A percentile compares a stretch with the other conserved stretches of the same genome.
Conservation (phyloP, 1,284 basidiomycete genomes). For the Tilletia walkeri region DNA sequence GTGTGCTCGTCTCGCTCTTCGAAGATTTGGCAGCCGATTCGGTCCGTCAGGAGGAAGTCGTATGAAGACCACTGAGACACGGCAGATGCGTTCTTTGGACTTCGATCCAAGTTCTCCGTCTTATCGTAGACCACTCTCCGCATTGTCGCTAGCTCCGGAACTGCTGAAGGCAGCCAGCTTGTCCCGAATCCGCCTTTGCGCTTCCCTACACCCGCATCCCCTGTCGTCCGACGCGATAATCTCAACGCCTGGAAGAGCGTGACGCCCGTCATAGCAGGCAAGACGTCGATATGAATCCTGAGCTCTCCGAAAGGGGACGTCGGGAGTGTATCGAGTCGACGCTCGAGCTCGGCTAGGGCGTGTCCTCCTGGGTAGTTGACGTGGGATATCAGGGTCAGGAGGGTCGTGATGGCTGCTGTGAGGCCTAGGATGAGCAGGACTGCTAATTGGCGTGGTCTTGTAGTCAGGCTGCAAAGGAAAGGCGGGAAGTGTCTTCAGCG, state of each 20-base stretch:
- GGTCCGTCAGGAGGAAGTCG: conserved; percentile 4
- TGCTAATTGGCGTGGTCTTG: background rate
- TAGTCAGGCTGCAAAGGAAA: background rate
- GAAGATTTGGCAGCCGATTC: background rate
- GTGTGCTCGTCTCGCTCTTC: background rate
- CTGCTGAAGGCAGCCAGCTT: conserved; percentile 12
- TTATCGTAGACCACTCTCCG: conserved; percentile 42
- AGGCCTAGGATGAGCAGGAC: conserved; percentile 16
- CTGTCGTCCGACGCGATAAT: conserved; percentile 22
- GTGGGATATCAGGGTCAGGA: conserved; percentile 64
- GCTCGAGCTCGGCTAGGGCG: conserved; percentile 69
- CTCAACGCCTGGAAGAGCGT: conserved; percentile 79
- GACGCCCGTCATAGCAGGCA: conserved; percentile 84
- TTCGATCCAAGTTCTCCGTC: conserved; percentile 32
- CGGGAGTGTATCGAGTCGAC: conserved; percentile 24
- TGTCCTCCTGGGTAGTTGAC: conserved; percentile 87
- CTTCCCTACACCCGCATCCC: too few relatives aligned
- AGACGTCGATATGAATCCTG: conserved; percentile 68
- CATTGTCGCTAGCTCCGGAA: conserved; percentile 17
- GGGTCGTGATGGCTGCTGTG: conserved; percentile 27
- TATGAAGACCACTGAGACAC: background rate
- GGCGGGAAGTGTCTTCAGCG: background rate
- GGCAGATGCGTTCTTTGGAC: background rate
- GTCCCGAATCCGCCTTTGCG: conserved; percentile 16
- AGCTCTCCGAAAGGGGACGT: background rate